Percentiles rank a stretch among this genome's conserved stretches.
These are phyloP conservation scores for Ceratobasidium theobromae DNA, from an alignment of 1,284 basidiomycete species.

Conservation along the genomic window DNA sequence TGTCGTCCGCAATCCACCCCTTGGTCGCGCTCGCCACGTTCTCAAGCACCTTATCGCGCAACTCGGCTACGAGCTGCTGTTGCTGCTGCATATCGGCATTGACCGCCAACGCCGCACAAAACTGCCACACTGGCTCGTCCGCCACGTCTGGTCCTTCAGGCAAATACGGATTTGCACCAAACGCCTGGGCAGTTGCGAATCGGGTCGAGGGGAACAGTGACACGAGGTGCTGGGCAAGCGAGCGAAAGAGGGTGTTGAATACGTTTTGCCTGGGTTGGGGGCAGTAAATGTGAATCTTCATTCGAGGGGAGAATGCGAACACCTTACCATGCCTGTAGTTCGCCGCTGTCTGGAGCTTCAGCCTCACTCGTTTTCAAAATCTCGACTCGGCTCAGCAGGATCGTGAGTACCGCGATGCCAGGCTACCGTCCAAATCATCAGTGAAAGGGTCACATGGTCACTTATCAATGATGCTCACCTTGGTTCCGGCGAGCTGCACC, in stretches of 20 bases:
- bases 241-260: conserved; percentile 82
- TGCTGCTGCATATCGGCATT: conserved; percentile 84
- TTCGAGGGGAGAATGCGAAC: background rate
- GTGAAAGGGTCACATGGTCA: conserved; percentile 44
- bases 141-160: conserved; percentile 60
- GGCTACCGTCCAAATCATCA: conserved; percentile 55
- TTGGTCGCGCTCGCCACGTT: conserved; percentile 78
- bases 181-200: conserved; percentile 55
- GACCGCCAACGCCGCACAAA: conserved; percentile 85
- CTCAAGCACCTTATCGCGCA: conserved; percentile 91
- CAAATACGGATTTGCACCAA: conserved; percentile 51
- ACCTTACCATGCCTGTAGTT: conserved; percentile 81
- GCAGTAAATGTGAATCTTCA: background rate
- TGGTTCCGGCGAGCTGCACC: conserved; percentile 32
- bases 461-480: conserved; percentile 56
- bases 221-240: conserved; percentile 72
- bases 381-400: conserved; percentile 90
- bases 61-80: conserved; percentile 78
- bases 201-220: conserved; percentile 90
- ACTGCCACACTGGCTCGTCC: conserved; percentile 92
- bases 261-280: conserved; percentile 64
- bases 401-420: conserved; percentile 87
- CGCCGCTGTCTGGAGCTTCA: conserved; percentile 65
- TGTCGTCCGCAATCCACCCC: conserved; percentile 68
- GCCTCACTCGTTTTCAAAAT: conserved; percentile 67